phyloP scores from a whole-genome alignment of 371 early-diverging fungal genomes.

The Saksenaea oblongispora region DNA sequence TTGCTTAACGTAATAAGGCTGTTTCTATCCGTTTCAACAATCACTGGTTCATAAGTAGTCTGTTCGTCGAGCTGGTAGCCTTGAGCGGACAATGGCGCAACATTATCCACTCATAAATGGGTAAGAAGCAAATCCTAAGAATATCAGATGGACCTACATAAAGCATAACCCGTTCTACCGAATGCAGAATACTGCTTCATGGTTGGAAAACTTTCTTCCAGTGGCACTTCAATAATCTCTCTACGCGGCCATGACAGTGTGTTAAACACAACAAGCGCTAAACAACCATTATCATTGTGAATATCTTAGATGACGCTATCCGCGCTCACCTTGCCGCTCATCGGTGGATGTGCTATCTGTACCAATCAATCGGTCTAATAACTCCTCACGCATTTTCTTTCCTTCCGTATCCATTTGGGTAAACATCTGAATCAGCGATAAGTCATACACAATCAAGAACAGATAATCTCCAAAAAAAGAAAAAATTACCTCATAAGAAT shows the following conservation, averaged over 20 bases:
- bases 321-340: constrained; percentile 16
- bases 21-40: constrained; percentile 31
- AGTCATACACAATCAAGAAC: neutral
- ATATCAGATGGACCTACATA: constrained; percentile 18
- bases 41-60: constrained; percentile 30
- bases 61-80: constrained; percentile 11
- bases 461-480: neutral
- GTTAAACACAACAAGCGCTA: constrained; percentile 73
- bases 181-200: constrained; percentile 59
- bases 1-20: constrained; percentile 71
- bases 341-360: constrained; percentile 12
- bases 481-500: constrained; percentile 54
- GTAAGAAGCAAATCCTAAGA: neutral
- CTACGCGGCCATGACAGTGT: constrained; percentile 78
- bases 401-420: constrained; percentile 40
- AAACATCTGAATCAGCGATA: constrained; percentile 31
- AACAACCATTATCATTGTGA: neutral
- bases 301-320: neutral
- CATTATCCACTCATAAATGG: constrained; percentile 10
- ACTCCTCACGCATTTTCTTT: constrained; percentile 35
- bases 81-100: constrained; percentile 11
- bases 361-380: constrained; percentile 31
- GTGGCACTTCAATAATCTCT: constrained; percentile 72
- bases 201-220: constrained; percentile 34
- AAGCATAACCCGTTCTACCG: constrained; percentile 50